phyloP scores from a whole-genome alignment of 139 green algal genomes.

The Limnomonas spitsbergensis region DNA sequence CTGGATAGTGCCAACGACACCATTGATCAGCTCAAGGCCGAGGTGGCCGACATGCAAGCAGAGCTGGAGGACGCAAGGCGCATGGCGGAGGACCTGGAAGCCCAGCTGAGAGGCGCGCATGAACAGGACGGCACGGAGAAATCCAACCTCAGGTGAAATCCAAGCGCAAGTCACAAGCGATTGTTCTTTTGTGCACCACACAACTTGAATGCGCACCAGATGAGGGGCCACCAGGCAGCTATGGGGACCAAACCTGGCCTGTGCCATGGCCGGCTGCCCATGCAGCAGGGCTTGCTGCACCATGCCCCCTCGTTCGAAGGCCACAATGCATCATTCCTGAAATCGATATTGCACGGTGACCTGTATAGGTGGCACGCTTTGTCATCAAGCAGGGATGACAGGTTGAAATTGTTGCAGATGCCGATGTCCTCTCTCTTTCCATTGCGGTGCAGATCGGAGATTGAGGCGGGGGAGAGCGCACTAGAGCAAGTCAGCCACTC shows the following conservation, averaged over 20 bases:
- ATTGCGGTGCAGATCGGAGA: slow-evolving; percentile 44
- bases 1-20: slow-evolving; percentile 68
- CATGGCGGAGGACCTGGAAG: slow-evolving; percentile 42
- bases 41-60: slow-evolving; percentile 34
- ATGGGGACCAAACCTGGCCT: too few relatives aligned
- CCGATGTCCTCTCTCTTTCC: too few relatives aligned
- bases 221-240: too few relatives aligned
- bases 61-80: slow-evolving; percentile 42
- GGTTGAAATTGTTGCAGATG: background rate
- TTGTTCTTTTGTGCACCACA: too few relatives aligned
- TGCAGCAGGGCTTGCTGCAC: too few relatives aligned
- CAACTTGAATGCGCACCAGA: too few relatives aligned
- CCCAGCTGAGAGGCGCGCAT: slow-evolving; percentile 16
- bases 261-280: too few relatives aligned
- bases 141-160: slow-evolving; percentile 27
- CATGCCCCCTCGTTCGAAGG: too few relatives aligned
- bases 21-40: slow-evolving; percentile 54
- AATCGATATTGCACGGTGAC: too few relatives aligned
- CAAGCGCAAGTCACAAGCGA: background rate
- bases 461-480: slow-evolving; percentile 34
- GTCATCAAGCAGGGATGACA: too few relatives aligned
- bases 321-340: too few relatives aligned
- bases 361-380: too few relatives aligned
- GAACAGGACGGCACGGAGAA: slow-evolving; percentile 32
- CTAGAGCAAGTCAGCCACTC: slow-evolving; percentile 19